phyloP scores from a whole-genome alignment of 2,329 filamentous ascomycete species.

The Diaporthe vaccinii region DNA sequence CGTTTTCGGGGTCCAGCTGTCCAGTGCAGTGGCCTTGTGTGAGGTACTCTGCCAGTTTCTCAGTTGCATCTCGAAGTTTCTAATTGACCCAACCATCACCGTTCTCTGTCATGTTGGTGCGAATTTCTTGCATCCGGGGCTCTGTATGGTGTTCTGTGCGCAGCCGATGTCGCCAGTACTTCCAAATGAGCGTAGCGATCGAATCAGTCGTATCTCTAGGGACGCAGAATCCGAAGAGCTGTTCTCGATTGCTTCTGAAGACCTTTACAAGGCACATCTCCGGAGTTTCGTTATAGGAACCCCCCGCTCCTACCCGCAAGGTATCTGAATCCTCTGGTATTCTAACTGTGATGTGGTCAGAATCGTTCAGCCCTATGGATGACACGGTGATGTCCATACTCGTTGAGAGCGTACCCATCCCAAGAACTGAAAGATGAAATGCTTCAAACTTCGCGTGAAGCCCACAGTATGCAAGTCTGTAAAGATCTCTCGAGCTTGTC shows the following conservation, averaged over 20 bases:
- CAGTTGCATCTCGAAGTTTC: not conserved
- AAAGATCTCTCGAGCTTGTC: not conserved
- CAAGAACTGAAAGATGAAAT: not conserved
- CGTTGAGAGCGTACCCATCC: not conserved
- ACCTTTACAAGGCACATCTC: constrained; percentile 33
- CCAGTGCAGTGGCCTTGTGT: not conserved
- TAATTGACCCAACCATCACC: not conserved
- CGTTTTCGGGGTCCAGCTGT: not conserved
- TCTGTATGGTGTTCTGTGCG: rapidly evolving
- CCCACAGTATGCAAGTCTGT: constrained; percentile 26
- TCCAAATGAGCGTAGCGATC: constrained; percentile 9
- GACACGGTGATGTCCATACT: not conserved
- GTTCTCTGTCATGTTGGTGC: rapidly evolving
- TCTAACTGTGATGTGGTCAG: constrained; percentile 3
- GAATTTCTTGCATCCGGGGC: too few species aligned
- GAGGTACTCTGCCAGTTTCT: not conserved
- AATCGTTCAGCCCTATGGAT: not conserved
- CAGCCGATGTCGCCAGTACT: constrained; percentile 5
- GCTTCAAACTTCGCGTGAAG: constrained; percentile 10
- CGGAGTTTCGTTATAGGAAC: rapidly evolving
- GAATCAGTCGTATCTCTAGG: not conserved
- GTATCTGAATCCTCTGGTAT: constrained; percentile 15
- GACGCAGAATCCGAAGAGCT: constrained; percentile 13
- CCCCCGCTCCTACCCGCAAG: not conserved
- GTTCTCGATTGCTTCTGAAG: not conserved